Evolutionary conservation across 176 grass and related monocot genomes (phyloP).

Genomic region (Thinopyrum elongatum): DNA sequence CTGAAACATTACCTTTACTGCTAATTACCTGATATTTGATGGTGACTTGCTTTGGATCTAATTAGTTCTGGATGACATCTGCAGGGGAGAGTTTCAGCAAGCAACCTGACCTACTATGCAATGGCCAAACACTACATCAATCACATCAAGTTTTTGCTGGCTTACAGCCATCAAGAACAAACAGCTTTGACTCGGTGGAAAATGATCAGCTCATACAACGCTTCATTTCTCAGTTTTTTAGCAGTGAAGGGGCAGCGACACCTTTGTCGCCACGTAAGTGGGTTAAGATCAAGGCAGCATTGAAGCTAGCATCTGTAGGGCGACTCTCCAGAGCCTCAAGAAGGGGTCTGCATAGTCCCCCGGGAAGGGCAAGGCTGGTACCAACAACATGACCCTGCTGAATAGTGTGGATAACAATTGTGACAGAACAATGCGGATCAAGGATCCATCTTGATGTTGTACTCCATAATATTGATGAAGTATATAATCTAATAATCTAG

Average conservation of each 20-base stretch:
- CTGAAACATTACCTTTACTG: background rate
- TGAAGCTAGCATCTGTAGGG: constrained; percentile 41
- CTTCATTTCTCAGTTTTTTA: constrained; percentile 27
- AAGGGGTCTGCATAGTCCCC: background rate
- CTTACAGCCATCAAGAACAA: constrained; percentile 38
- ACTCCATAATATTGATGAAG: constrained; percentile 5
- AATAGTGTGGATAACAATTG: background rate
- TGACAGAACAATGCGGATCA: constrained; percentile 7
- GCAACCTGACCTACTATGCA: background rate
- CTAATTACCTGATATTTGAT: constrained; percentile 3
- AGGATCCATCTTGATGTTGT: constrained; percentile 19
- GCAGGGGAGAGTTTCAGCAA: constrained; percentile 39
- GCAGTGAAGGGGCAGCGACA: background rate
- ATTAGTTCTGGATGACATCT: background rate
- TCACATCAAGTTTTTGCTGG: constrained; percentile 1
- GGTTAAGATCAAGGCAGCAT: constrained; percentile 43
- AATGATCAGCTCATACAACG: constrained; percentile 29
- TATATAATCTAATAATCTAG: background rate
- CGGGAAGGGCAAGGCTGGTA: constrained; percentile 39
- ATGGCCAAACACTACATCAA: background rate
- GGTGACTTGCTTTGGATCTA: constrained; percentile 21
- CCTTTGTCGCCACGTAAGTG: constrained; percentile 52
- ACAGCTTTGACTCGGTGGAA: constrained; percentile 45
- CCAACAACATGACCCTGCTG: constrained; percentile 29
- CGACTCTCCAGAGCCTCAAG: constrained; percentile 31